Percentiles rank a stretch among this genome's conserved stretches.
Evolutionary conservation across 495 filamentous ascomycete species (phyloP).

Genomic region (Neurospora tetraspora): DNA sequence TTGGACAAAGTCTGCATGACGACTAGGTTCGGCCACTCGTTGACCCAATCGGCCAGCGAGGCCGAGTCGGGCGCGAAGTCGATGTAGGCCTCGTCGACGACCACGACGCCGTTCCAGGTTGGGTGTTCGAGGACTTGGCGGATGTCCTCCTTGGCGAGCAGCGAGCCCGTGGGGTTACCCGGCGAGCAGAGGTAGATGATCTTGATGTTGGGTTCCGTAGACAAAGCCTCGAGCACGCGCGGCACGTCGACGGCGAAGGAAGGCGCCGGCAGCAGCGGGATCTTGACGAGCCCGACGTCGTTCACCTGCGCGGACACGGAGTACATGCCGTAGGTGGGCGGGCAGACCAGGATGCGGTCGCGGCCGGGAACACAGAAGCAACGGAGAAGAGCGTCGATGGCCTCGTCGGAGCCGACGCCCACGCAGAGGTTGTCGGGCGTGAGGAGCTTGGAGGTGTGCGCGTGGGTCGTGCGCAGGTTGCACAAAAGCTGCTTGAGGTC

Average conservation of each 20-base stretch:
- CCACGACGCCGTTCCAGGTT: slow-evolving; percentile 89
- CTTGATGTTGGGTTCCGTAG: slow-evolving; percentile 62
- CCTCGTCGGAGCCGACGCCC: slow-evolving; percentile 92
- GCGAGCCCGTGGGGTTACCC: slow-evolving; percentile 79
- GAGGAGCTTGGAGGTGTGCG: slow-evolving; percentile 64
- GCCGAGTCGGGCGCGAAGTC: slow-evolving; percentile 78
- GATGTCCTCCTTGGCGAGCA: slow-evolving; percentile 70
- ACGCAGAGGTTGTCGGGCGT: slow-evolving; percentile 80
- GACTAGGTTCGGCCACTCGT: slow-evolving; percentile 89
- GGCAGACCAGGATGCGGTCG: slow-evolving; percentile 88
- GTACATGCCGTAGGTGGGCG: slow-evolving; percentile 99
- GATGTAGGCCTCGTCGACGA: slow-evolving; percentile 94
- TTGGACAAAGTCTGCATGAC: slow-evolving; percentile 98
- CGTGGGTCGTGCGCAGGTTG: slow-evolving; percentile 75
- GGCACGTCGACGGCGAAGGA: slow-evolving; percentile 61
- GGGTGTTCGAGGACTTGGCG: slow-evolving; percentile 68
- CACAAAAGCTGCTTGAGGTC: slow-evolving; percentile 82
- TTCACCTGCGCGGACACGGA: slow-evolving; percentile 87
- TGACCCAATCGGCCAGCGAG: slow-evolving; percentile 85
- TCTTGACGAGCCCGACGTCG: slow-evolving; percentile 75
- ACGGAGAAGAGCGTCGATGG: slow-evolving; percentile 84
- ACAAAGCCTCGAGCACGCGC: slow-evolving; percentile 54
- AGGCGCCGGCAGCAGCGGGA: slow-evolving; percentile 54
- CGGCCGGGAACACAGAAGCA: slow-evolving; percentile 82
- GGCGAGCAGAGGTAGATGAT: slow-evolving; percentile 86